These are phyloP conservation scores for Triticum turgidum DNA, from an alignment of 176 grass and related monocot genomes.

Conservation along the genomic window DNA sequence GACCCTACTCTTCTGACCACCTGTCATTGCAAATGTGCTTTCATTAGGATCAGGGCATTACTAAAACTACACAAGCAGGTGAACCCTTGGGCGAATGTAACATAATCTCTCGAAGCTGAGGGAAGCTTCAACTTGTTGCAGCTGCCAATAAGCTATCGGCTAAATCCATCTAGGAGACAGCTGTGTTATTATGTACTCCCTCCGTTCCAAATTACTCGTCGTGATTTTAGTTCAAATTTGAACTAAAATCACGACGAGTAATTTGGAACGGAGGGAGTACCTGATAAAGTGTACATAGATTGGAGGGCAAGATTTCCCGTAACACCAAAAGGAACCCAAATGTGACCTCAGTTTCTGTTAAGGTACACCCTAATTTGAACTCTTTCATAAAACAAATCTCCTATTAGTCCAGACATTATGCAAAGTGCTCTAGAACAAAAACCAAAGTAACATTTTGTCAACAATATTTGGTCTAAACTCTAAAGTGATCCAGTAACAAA, in stretches of 20 bases:
- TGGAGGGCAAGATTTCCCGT: constrained; percentile 93
- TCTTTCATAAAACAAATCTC: too few species aligned
- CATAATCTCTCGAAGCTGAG: not conserved
- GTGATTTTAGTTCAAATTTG: too few species aligned
- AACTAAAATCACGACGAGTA: too few species aligned
- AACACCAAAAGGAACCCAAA: constrained; percentile 86
- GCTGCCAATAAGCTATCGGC: not conserved
- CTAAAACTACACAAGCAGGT: not conserved
- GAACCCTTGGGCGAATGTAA: not conserved
- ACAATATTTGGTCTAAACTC: too few species aligned
- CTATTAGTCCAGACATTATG: too few species aligned
- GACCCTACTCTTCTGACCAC: constrained; percentile 96
- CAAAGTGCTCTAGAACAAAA: too few species aligned
- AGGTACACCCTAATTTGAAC: constrained; percentile 60
- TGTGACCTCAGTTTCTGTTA: constrained; percentile 91
- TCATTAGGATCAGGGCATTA: constrained; percentile 15
- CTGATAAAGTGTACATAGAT: constrained; percentile 93
- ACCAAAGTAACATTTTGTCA: too few species aligned
- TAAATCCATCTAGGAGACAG: not conserved
- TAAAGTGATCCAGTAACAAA: too few species aligned
- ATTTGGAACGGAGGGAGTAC: constrained; percentile 7
- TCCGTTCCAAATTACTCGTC: too few species aligned
- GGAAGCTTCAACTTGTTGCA: not conserved
- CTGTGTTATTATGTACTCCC: not conserved
- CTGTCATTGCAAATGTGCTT: constrained; percentile 31